Base-by-base conservation (phyloP, 176 grass and related monocot species). In the Cenchrus fungigraminus region DNA sequence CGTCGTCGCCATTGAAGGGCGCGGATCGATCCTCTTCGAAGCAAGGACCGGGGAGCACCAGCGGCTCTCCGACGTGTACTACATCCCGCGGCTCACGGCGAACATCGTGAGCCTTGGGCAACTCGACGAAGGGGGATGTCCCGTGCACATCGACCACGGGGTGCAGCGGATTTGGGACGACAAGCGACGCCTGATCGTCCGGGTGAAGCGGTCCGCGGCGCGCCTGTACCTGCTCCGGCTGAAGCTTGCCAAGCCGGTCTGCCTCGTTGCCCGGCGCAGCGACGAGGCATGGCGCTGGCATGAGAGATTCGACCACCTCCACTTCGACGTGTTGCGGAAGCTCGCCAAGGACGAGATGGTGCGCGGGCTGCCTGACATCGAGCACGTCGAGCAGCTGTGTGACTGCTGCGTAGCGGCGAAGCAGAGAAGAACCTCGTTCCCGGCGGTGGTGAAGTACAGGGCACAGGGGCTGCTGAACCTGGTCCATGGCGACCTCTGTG, bases 231-330 rank as follows among this genome's bases (percentile, higher is more conserved):
- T 25, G 8, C 52, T 77, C 9, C 1, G n/a, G 0, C 0, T 60
- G 9, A 0, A 6, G 0, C 0, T 62, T 0, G 58, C 20, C 0
- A 19, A 4, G 0, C 42, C 40, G 0, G 9, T 63, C 0, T 78
- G 58, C 1, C 58, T 29, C 0, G 1, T 42, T 0, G 40, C 6
- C 0, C 57, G 12, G 0, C 19, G 12, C 12, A 1, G 8, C 0
- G 42, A 78, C 0, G 12, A 0, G 0, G 57, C 58, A 0, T 63
- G 57, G 76, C 17, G 2, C 0, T 63, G 12, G 37, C 37, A 77
- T 4, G 43, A 44, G 43, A 44, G 43, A 6, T 11, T 22, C 2
- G 10, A 55, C 0, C 76, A 78, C 1, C 2, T 78, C 12, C 45
- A 49, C 12, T 15, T 78, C 0, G 2, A 0, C 0, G 17, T 17